Conservation (phyloP, 768 basidiomycete genomes). For the Dictyophora rubrovolvata region DNA sequence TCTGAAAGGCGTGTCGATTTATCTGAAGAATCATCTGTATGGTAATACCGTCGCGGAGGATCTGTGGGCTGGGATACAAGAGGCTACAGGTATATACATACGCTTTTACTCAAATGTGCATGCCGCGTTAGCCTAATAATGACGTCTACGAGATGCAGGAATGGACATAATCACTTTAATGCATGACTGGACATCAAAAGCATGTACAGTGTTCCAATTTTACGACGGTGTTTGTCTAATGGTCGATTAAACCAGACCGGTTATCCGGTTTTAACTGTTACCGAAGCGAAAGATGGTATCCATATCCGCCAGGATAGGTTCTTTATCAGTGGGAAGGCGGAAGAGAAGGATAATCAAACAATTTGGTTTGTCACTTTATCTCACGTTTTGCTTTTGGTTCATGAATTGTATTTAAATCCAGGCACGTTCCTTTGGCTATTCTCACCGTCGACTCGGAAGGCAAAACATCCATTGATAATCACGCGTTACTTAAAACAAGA, state of each 20-base stretch:
- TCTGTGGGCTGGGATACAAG: slow-evolving; percentile 77
- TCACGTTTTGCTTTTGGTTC: background rate
- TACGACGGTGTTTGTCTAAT: background rate
- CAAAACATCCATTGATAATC: slow-evolving; percentile 47
- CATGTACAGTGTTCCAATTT: slow-evolving; percentile 15
- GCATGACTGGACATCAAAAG: slow-evolving; percentile 87
- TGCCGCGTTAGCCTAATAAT: too few species aligned
- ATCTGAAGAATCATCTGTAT: slow-evolving; percentile 83
- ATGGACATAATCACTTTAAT: slow-evolving; percentile 70
- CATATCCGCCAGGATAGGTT: slow-evolving; percentile 85
- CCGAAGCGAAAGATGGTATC: slow-evolving; percentile 63
- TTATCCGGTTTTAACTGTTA: slow-evolving; percentile 84
- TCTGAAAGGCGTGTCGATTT: slow-evolving; percentile 79
- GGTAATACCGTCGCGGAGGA: slow-evolving; percentile 78
- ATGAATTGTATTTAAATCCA: background rate
- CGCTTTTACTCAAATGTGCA: background rate
- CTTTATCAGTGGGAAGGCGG: slow-evolving; percentile 71
- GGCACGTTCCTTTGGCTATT: slow-evolving; percentile 58
- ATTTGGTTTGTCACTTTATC: slow-evolving; percentile 50
- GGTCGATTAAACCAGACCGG: slow-evolving; percentile 39
- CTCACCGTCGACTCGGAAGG: slow-evolving; percentile 52
- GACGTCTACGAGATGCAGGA: slow-evolving; percentile 22
- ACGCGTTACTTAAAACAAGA: slow-evolving; percentile 55
- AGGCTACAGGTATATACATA: slow-evolving; percentile 44
- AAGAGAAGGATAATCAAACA: slow-evolving; percentile 77